A percentile compares a stretch with the other conserved stretches of the same genome.
Conservation (phyloP, 2,329 filamentous ascomycete species). For the Aspergillus hortae region DNA sequence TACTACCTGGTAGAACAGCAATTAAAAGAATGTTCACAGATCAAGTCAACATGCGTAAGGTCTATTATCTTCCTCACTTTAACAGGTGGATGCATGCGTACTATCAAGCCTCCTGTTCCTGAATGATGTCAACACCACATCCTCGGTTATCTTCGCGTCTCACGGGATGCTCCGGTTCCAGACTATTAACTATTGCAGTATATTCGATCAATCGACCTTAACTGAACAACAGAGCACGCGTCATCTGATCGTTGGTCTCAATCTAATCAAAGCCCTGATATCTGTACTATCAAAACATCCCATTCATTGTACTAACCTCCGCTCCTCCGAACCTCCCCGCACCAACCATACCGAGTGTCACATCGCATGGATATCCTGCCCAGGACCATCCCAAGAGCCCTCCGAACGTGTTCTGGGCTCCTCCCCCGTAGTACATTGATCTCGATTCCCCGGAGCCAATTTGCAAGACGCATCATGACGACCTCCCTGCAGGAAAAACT, state of each 20-base stretch:
- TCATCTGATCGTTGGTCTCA: too few species aligned
- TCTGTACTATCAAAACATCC: too few species aligned
- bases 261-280: too few species aligned
- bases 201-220: too few species aligned
- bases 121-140: slow-evolving; percentile 1
- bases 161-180: too few species aligned
- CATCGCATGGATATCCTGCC: neutral
- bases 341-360: neutral
- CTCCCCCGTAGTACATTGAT: neutral
- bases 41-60: too few species aligned
- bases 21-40: too few species aligned
- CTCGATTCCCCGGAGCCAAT: neutral
- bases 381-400: neutral
- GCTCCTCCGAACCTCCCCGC: neutral
- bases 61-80: neutral
- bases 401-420: neutral
- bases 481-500: slow-evolving; percentile 34
- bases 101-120: neutral
- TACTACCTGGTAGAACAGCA: too few species aligned
- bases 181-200: too few species aligned
- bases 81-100: neutral
- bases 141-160: neutral
- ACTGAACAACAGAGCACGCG: too few species aligned
- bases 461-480: slow-evolving; percentile 23
- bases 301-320: too few species aligned